A percentile compares a stretch with the other conserved stretches of the same genome.
Conservation (phyloP, 2,329 filamentous ascomycete species). For the Ascomycota sp. region DNA sequence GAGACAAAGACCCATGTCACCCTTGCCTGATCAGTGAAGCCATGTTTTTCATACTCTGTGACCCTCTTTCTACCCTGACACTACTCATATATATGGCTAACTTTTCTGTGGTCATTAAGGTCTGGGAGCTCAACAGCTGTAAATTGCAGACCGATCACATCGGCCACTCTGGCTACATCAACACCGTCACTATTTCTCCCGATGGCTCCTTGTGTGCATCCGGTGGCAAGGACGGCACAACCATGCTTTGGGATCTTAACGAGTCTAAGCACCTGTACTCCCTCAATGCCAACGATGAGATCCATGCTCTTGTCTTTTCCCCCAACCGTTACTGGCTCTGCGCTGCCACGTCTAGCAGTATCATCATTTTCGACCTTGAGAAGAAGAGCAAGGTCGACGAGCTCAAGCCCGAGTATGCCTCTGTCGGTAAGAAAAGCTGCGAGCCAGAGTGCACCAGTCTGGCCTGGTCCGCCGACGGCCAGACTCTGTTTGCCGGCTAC, state of each 20-base stretch:
- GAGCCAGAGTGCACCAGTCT: conserved; percentile 96
- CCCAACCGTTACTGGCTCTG: conserved; percentile 99
- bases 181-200: conserved; percentile 99
- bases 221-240: conserved; percentile 98
- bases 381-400: conserved; percentile 99
- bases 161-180: conserved; percentile 98
- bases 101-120: conserved; percentile 28
- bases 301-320: conserved; percentile 99
- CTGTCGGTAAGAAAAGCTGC: conserved; percentile 95
- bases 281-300: conserved; percentile 97
- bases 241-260: conserved; percentile 99
- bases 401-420: conserved; percentile 96
- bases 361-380: conserved; percentile 99
- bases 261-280: conserved; percentile 99
- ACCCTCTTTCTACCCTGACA: too few relatives aligned
- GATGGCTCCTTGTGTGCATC: conserved; percentile 98
- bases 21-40: conserved; percentile 28
- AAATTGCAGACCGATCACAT: conserved; percentile 99
- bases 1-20: conserved; percentile 74
- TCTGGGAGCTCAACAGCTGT: conserved; percentile 99
- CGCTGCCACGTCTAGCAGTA: conserved; percentile 88
- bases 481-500: conserved; percentile 99
- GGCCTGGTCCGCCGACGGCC: conserved; percentile 94
- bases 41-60: too few relatives aligned
- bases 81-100: too few relatives aligned